These are phyloP conservation scores for Ophiostoma perfectum DNA, from an alignment of 2,329 filamentous ascomycete species.

Conservation along the genomic window DNA sequence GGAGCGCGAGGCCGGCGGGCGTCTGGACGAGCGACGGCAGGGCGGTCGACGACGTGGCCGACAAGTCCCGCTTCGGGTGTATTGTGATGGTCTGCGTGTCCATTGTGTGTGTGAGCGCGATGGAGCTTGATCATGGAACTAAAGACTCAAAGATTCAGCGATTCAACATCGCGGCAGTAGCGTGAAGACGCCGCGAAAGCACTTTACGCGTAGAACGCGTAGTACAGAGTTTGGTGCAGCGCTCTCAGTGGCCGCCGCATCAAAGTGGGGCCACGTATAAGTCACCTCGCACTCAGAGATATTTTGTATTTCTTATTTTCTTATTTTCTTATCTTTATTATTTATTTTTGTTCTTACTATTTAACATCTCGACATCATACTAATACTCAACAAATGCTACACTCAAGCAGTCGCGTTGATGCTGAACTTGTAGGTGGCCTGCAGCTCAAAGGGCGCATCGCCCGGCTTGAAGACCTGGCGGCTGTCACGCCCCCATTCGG, in stretches of 20 bases:
- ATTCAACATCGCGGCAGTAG: too few species aligned
- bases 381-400: neutral
- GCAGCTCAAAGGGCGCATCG: constrained; percentile 55
- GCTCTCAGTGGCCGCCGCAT: neutral
- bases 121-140: neutral
- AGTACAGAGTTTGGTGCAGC: neutral
- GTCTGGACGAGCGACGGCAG: constrained; percentile 82
- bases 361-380: neutral
- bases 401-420: constrained; percentile 36
- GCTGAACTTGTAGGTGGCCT: constrained; percentile 57
- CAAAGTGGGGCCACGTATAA: neutral
- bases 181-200: too few species aligned
- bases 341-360: neutral
- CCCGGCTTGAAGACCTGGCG: constrained; percentile 58
- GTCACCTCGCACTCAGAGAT: neutral
- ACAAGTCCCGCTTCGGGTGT: constrained; percentile 33
- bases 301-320: neutral
- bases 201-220: neutral
- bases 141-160: too few species aligned
- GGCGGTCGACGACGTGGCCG: constrained; percentile 40
- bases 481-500: constrained; percentile 68
- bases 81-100: constrained; percentile 35
- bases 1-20: constrained; percentile 77
- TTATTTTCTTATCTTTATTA: neutral
- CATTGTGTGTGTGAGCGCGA: constrained; percentile 8